These are phyloP conservation scores for Kluyveromyces siamensis DNA, from an alignment of 805 yeast genomes.

Conservation along the genomic window DNA sequence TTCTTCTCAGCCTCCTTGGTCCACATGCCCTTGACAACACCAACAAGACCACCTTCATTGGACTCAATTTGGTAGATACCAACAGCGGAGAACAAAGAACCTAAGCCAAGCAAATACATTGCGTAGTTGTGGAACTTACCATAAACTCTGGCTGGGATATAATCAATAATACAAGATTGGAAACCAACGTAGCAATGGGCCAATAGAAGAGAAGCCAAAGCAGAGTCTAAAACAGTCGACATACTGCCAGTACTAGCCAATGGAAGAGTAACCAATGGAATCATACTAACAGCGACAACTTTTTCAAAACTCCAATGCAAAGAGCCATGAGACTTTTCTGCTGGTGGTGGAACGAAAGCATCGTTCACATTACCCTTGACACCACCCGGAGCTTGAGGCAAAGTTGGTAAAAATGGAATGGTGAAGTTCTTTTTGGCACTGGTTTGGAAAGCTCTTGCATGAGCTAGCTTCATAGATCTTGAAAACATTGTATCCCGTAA, in stretches of 20 bases:
- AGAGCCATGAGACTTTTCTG: slow-evolving; percentile 66
- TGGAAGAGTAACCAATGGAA: slow-evolving; percentile 73
- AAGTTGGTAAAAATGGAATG: slow-evolving; percentile 44
- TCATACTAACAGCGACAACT: slow-evolving; percentile 53
- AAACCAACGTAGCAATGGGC: slow-evolving; percentile 82
- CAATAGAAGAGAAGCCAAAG: slow-evolving; percentile 54
- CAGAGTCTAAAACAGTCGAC: slow-evolving; percentile 63
- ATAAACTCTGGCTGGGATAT: slow-evolving; percentile 79
- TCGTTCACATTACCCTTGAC: slow-evolving; percentile 93
- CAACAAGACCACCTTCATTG: slow-evolving; percentile 68
- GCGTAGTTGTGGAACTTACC: slow-evolving; percentile 70
- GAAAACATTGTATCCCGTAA: neutral
- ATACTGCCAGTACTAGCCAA: slow-evolving; percentile 59
- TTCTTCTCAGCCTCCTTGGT: slow-evolving; percentile 18
- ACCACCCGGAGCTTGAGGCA: slow-evolving; percentile 82
- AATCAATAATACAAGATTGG: slow-evolving; percentile 86
- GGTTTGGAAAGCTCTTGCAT: slow-evolving; percentile 17
- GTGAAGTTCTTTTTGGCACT: slow-evolving; percentile 28
- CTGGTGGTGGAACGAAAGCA: slow-evolving; percentile 60
- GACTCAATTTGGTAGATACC: slow-evolving; percentile 82
- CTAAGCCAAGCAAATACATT: slow-evolving; percentile 56
- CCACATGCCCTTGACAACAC: slow-evolving; percentile 60
- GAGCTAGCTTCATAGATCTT: slow-evolving; percentile 2
- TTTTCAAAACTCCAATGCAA: slow-evolving; percentile 93
- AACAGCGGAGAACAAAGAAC: slow-evolving; percentile 59